These are phyloP conservation scores for Amoebophrya sp. DNA, from an alignment of 169 alveolate species.

Conservation along the genomic window DNA sequence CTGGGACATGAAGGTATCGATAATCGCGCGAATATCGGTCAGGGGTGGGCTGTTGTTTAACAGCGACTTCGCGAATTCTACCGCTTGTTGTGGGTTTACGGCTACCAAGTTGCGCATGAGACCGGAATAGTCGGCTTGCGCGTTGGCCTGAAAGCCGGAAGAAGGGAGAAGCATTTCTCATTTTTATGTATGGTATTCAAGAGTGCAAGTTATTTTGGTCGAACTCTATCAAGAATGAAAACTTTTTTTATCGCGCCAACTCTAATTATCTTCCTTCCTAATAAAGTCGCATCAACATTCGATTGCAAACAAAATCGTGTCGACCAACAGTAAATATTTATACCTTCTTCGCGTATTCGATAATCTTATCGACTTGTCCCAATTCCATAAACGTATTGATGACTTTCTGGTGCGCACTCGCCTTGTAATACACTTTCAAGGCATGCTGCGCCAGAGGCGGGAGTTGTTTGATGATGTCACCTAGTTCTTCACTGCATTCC, in stretches of 20 bases:
- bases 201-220: no score
- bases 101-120: slow-evolving; percentile 53
- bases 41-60: slow-evolving; percentile 47
- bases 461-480: slow-evolving; percentile 81
- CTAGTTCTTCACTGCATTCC: slow-evolving; percentile 93
- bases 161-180: no score
- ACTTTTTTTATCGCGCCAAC: no score
- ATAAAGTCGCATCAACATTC: no score
- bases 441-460: background rate
- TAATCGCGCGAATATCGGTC: slow-evolving; percentile 69
- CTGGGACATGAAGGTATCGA: slow-evolving; percentile 76
- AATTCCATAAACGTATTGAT: slow-evolving; percentile 84
- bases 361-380: slow-evolving; percentile 81
- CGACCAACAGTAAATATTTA: no score
- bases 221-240: no score
- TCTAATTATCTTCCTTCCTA: no score
- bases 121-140: slow-evolving; percentile 55
- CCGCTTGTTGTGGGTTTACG: slow-evolving; percentile 54
- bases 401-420: slow-evolving; percentile 77
- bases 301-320: no score
- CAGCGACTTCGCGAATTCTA: slow-evolving; percentile 54
- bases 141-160: slow-evolving; percentile 6
- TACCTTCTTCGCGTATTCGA: slow-evolving; percentile 61
- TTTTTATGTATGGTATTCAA: no score
- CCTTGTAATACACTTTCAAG: background rate